Percentiles rank a stretch among this genome's conserved stretches.
Conservation (phyloP, 2,329 filamentous ascomycete genomes). For the Amylocarpus encephaloides region DNA sequence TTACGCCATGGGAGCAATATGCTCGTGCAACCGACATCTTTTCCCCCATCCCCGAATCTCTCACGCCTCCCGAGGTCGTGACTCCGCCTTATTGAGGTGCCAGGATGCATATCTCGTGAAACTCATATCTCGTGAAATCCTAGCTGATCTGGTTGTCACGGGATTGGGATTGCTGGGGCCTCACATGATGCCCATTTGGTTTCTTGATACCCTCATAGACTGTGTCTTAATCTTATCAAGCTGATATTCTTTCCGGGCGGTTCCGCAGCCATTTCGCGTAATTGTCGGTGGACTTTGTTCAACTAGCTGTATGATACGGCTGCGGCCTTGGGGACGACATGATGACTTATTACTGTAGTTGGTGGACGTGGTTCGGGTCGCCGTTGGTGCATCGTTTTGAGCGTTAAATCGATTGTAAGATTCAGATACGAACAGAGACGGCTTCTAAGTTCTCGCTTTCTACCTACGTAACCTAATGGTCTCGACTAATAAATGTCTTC, state of each 20-base stretch:
- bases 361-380: too few relatives aligned
- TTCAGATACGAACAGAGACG: too few relatives aligned
- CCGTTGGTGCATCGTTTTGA: too few relatives aligned
- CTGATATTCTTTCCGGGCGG: neutral
- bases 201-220: neutral
- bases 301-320: too few relatives aligned
- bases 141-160: neutral
- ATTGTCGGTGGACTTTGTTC: neutral
- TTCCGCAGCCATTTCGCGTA: neutral
- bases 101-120: neutral
- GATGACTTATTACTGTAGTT: too few relatives aligned
- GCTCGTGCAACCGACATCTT: conserved; percentile 12
- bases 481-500: too few relatives aligned
- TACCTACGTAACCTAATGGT: too few relatives aligned
- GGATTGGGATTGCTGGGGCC: neutral
- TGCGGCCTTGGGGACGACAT: too few relatives aligned
- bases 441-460: too few relatives aligned
- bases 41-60: neutral
- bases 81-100: neutral
- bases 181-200: neutral
- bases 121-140: neutral
- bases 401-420: too few relatives aligned
- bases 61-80: neutral
- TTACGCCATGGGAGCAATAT: conserved; percentile 58
- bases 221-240: neutral